Conservation (phyloP, 2,329 filamentous ascomycete species). For the Fusarium marasasianum region DNA sequence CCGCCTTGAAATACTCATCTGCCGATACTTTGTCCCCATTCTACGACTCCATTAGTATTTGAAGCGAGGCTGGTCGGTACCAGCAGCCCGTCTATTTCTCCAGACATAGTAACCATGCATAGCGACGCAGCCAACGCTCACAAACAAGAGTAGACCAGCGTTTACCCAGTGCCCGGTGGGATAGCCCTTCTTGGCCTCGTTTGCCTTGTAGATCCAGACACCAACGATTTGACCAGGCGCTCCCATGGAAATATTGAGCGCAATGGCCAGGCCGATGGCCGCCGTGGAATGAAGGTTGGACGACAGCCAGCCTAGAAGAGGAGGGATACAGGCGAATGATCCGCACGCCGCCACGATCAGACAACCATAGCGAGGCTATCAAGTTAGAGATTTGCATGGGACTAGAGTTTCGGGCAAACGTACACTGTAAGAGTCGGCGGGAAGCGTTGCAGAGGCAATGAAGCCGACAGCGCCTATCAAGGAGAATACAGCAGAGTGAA, state of each 20-base stretch:
- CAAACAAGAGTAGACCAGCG: slow-evolving; percentile 66
- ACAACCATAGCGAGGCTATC: slow-evolving; percentile 66
- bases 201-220: slow-evolving; percentile 75
- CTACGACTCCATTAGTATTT: slow-evolving; percentile 19
- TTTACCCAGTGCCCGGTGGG: slow-evolving; percentile 75
- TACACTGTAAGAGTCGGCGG: slow-evolving; percentile 60
- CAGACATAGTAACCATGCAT: slow-evolving; percentile 64
- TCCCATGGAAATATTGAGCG: slow-evolving; percentile 70
- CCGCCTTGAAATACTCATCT: too few species aligned
- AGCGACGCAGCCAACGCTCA: slow-evolving; percentile 61
- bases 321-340: slow-evolving; percentile 72
- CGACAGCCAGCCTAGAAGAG: slow-evolving; percentile 71
- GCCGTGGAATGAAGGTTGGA: slow-evolving; percentile 72
- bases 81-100: slow-evolving; percentile 47
- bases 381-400: rapidly evolving
- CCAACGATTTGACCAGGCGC: slow-evolving; percentile 75
- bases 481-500: slow-evolving; percentile 53
- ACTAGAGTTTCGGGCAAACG: neutral
- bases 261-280: slow-evolving; percentile 71
- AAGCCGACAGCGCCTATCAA: slow-evolving; percentile 59
- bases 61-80: slow-evolving; percentile 22
- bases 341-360: slow-evolving; percentile 72
- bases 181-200: slow-evolving; percentile 67
- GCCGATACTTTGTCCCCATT: too few species aligned
- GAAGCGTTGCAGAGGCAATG: slow-evolving; percentile 69